These are phyloP conservation scores for Cladosporium sp. DNA, from an alignment of 2,329 filamentous ascomycete genomes.

Conservation along the genomic window DNA sequence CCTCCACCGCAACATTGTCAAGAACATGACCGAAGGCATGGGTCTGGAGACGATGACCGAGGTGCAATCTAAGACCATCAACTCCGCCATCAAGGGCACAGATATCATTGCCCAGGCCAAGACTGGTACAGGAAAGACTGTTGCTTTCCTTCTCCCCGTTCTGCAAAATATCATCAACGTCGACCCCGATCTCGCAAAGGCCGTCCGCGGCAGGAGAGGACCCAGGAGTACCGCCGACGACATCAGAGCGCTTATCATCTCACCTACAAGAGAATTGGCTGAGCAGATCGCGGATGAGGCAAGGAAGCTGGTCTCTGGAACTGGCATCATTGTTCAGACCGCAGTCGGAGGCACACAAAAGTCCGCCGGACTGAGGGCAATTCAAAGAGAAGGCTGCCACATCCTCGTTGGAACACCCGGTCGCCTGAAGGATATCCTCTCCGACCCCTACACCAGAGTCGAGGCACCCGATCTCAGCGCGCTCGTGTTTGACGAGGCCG, in stretches of 20 bases:
- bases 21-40: conserved; percentile 71
- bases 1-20: conserved; percentile 66
- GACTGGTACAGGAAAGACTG: conserved; percentile 94
- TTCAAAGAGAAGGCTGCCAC: conserved; percentile 77
- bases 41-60: conserved; percentile 84
- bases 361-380: conserved; percentile 62
- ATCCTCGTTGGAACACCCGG: conserved; percentile 89
- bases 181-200: conserved; percentile 61
- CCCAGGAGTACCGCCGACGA: conserved; percentile 52
- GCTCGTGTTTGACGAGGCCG: conserved; percentile 65
- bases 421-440: conserved; percentile 77
- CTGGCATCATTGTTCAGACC: conserved; percentile 67
- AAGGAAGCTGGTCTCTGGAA: conserved; percentile 62
- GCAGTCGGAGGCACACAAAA: conserved; percentile 95
- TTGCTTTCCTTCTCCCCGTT: conserved; percentile 86
- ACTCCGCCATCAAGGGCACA: conserved; percentile 72
- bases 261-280: conserved; percentile 63
- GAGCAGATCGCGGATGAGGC: conserved; percentile 73
- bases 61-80: conserved; percentile 83
- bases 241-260: conserved; percentile 62
- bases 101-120: conserved; percentile 92
- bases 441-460: conserved; percentile 63
- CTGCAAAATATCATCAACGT: conserved; percentile 73
- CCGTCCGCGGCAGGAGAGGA: conserved; percentile 48
- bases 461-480: conserved; percentile 61